phyloP scores from a whole-genome alignment of 345 rosid genomes.

The Turritis glabra region DNA sequence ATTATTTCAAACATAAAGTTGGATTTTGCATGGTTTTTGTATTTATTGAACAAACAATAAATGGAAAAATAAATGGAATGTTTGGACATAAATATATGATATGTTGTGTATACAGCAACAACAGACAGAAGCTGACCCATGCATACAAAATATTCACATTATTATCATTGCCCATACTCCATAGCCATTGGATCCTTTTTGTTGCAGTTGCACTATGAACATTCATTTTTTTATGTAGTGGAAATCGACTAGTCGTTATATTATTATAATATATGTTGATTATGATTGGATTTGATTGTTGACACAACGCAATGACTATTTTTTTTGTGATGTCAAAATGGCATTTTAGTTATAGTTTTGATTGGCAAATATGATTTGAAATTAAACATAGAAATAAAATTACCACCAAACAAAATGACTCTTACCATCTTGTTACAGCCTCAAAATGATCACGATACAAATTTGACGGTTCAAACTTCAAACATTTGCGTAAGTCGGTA shows the following conservation, averaged over 20 bases:
- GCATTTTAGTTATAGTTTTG: too few relatives aligned
- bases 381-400: too few relatives aligned
- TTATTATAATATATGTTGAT: neutral
- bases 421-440: neutral
- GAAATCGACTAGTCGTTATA: neutral
- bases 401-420: neutral
- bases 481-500: too few relatives aligned
- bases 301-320: neutral
- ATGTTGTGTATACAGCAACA: constrained; percentile 19
- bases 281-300: neutral
- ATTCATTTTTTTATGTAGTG: constrained; percentile 13
- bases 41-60: constrained; percentile 2
- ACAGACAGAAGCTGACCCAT: constrained; percentile 28
- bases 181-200: constrained; percentile 1
- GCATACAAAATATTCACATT: neutral
- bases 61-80: constrained; percentile 4
- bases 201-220: neutral
- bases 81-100: constrained; percentile 30
- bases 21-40: neutral
- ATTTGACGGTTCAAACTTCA: too few relatives aligned
- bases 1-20: neutral
- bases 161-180: constrained; percentile 11
- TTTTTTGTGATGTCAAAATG: too few relatives aligned
- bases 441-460: neutral
- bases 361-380: too few relatives aligned